Evolutionary conservation across 805 yeast genomes (phyloP), one percentile per base, ranked within the genome.

Genomic region (Pichia paraexigua): DNA sequence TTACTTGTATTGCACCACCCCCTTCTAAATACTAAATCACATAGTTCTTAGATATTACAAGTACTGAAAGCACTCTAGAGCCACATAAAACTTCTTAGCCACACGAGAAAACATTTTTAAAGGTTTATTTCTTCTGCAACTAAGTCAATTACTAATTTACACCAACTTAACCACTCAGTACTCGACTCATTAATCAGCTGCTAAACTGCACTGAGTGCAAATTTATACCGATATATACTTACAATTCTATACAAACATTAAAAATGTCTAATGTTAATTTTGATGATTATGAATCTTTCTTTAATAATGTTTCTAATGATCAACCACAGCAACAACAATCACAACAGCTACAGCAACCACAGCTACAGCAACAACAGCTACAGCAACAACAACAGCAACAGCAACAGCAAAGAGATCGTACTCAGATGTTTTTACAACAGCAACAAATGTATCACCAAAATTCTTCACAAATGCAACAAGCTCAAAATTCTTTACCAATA

Each of bases 201-300:
- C 30, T 11, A 27, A 9, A 27, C 13, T 10, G 9, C 11, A 6
- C 9, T 11, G 9, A 11, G 5, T 27, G 9, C 30, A 27, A 10
- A 27, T 27, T 10, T 27, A 27, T 27, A 10, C 13, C 30, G 30
- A 27, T 27, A 10, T 11, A 27, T 27, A 27, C 12, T 2, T 12
- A 27, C 30, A 30, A 30, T 15, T 13, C n/a, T 13, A 12, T 13
- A 30, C 30, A 7, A 3, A 32, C 22, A 21, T 2, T 21, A 17
- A 48, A 21, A 17, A 48, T 48, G 51, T 43, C 51, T 7, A 42
- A 27, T 15, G 39, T 45, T 5, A 50, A 49, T 21, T 54, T 54
- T 45, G 53, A 49, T 41, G 56, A 53, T 21, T 49, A 54, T 45
- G 57, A 51, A 25, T 32, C 41, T n/a, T 42, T 54, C 17, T 50